Conservation (phyloP, 139 green algal species). For the Prasinococcaceae sp. region DNA sequence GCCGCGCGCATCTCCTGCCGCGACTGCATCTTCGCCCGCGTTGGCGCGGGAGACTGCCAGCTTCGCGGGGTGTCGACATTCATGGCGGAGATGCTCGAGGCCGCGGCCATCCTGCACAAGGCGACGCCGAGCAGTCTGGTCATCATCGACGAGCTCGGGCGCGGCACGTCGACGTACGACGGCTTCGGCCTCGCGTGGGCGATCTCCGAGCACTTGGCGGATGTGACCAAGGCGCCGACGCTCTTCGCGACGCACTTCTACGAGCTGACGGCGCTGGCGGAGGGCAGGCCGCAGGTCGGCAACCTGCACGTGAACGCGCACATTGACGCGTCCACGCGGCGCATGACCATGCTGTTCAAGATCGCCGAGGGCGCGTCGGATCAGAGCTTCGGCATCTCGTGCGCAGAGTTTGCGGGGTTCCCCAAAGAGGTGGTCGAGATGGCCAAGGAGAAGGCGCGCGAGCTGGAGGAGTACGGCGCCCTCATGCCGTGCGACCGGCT, state of each 20-base stretch:
- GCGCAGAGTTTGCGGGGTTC: slow-evolving; percentile 80
- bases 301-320: slow-evolving; percentile 55
- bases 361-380: slow-evolving; percentile 64
- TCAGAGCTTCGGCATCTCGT: slow-evolving; percentile 86
- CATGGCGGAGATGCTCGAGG: slow-evolving; percentile 98
- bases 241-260: slow-evolving; percentile 97
- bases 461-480: slow-evolving; percentile 68
- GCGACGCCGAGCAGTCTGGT: slow-evolving; percentile 61
- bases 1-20: slow-evolving; percentile 63
- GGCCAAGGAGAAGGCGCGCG: slow-evolving; percentile 49
- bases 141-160: slow-evolving; percentile 94
- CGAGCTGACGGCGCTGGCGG: slow-evolving; percentile 74
- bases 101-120: slow-evolving; percentile 18
- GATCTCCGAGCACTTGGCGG: slow-evolving; percentile 82
- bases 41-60: slow-evolving; percentile 92
- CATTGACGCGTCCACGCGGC: slow-evolving; percentile 39
- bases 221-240: slow-evolving; percentile 45
- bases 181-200: slow-evolving; percentile 93
- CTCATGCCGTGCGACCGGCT: too few relatives aligned
- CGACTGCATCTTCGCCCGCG: slow-evolving; percentile 88
- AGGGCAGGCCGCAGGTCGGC: slow-evolving; percentile 3
- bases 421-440: slow-evolving; percentile 58
- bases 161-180: slow-evolving; percentile 89
- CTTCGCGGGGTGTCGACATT: slow-evolving; percentile 85
- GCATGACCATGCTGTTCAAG: slow-evolving; percentile 86